Base-by-base conservation (phyloP, 1,284 basidiomycete genomes). In the Cryptococcus sp. region DNA sequence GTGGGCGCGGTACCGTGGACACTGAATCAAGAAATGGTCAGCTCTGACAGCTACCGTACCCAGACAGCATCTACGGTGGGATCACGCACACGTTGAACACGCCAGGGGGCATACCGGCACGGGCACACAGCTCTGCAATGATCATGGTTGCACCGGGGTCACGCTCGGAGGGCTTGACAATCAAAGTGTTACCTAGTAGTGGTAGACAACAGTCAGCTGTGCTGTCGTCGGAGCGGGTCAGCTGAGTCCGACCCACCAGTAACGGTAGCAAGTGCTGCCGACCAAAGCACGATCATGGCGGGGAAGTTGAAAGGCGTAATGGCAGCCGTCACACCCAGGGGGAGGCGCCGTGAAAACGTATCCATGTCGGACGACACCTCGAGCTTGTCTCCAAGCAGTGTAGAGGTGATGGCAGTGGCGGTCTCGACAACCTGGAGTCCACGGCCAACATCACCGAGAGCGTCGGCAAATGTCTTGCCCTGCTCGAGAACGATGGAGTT, bases 331-430 rank as follows among this genome's bases (percentile, higher is more conserved):
- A 96, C 85, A 63, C 92, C 89, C 50, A 75, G 65, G 16, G 80
- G 75, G 23, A 75, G 64, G 45, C 71, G 65, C 53, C 73, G 48
- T 4, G 68, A 65, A 50, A 69, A 87, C 9, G 95, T 98, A 74
- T 98, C 95, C 95, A 98, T 98, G 72, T 97, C 93, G 77, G 87
- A 92, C 77, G 89, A 89, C 8, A 95, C 91, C 82, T 98, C 95
- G 53, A 97, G 79, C 71, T 93, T 91, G 63, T 96, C 89, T 2
- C 91, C 94, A 50, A 96, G 81, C 21, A 98, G 78, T 13, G 85
- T 87, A 0, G 86, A 86, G 0, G 95, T 91, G 64, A 93, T 87
- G 35, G 85, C 87, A 51, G 86, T 84, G 21, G 92, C 88, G 13
- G 86, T 85, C 74, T 98, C 95, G 28, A 96, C 93, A 8, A 98